Conservation (phyloP, 345 rosid genomes). For the Erodium maritimum region DNA sequence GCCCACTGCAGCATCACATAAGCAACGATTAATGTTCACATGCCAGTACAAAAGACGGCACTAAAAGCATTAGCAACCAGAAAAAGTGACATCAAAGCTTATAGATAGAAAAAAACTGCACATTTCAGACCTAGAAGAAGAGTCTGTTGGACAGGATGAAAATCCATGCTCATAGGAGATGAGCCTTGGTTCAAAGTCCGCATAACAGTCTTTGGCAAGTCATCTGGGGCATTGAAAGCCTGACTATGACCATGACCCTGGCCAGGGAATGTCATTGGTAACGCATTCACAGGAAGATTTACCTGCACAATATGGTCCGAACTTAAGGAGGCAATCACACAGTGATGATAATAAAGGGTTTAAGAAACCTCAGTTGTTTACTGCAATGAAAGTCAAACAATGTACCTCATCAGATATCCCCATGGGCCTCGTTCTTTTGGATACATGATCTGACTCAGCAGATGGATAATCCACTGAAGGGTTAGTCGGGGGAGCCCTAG, state of each 20-base stretch:
- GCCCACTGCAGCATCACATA: slow-evolving; percentile 56
- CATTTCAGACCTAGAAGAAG: slow-evolving; percentile 59
- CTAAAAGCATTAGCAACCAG: background rate
- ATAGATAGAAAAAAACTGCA: background rate
- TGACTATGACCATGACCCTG: slow-evolving; percentile 62
- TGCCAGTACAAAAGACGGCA: slow-evolving; percentile 5
- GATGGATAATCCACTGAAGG: slow-evolving; percentile 74
- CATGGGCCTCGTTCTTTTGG: slow-evolving; percentile 91
- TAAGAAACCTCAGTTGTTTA: slow-evolving; percentile 2
- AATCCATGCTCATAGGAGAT: slow-evolving; percentile 96
- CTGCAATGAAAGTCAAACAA: slow-evolving; percentile 3
- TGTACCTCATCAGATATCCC: slow-evolving; percentile 87
- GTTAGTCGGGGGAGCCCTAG: slow-evolving; percentile 90
- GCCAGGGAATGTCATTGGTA: slow-evolving; percentile 63
- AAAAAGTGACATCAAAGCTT: background rate
- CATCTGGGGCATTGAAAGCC: slow-evolving; percentile 65
- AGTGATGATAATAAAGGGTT: slow-evolving; percentile 1
- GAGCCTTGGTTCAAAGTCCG: slow-evolving; percentile 81
- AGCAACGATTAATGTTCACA: slow-evolving; percentile 12
- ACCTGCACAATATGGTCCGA: slow-evolving; percentile 34
- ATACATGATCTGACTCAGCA: slow-evolving; percentile 78
- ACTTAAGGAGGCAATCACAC: background rate
- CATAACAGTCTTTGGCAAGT: slow-evolving; percentile 64
- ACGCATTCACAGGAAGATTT: slow-evolving; percentile 64
- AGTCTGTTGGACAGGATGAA: slow-evolving; percentile 80